Evolutionary conservation across 805 yeast genomes (phyloP).

Genomic region (Nakazawaea populi): DNA sequence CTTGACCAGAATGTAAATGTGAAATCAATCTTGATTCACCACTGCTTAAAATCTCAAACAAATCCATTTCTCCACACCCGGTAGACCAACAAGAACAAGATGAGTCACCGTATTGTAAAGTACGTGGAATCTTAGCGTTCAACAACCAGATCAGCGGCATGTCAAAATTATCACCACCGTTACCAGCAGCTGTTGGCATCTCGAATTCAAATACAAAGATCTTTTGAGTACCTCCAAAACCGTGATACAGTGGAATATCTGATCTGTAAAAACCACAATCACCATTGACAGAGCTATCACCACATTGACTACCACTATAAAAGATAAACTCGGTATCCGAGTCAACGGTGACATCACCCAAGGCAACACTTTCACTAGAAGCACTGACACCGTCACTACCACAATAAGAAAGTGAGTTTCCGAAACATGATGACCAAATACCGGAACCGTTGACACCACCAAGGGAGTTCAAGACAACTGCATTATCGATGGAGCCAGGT

Average conservation of each 20-base stretch:
- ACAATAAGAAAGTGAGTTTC: conserved; percentile 86
- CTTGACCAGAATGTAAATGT: conserved; percentile 83
- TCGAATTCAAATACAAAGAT: conserved; percentile 88
- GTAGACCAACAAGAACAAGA: conserved; percentile 93
- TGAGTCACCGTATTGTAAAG: conserved; percentile 82
- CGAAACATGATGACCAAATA: conserved; percentile 78
- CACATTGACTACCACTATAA: conserved; percentile 68
- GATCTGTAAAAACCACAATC: conserved; percentile 84
- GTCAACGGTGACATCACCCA: conserved; percentile 59
- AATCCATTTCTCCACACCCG: conserved; percentile 97
- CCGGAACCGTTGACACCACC: conserved; percentile 90
- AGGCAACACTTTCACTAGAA: conserved; percentile 61
- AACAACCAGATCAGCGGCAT: conserved; percentile 99
- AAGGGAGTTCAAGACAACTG: conserved; percentile 76
- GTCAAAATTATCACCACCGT: conserved; percentile 59
- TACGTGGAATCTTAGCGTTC: conserved; percentile 95
- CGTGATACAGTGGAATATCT: conserved; percentile 90
- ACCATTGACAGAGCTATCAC: conserved; percentile 29
- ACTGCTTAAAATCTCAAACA: conserved; percentile 78
- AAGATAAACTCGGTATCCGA: conserved; percentile 80
- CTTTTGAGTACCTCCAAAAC: conserved; percentile 80
- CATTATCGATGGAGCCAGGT: conserved; percentile 66
- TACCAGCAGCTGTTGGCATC: conserved; percentile 66
- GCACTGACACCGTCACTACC: conserved; percentile 73
- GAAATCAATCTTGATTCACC: conserved; percentile 74